These are phyloP conservation scores for Parietaria judaica DNA, from an alignment of 306 rosid species.

Conservation along the genomic window DNA sequence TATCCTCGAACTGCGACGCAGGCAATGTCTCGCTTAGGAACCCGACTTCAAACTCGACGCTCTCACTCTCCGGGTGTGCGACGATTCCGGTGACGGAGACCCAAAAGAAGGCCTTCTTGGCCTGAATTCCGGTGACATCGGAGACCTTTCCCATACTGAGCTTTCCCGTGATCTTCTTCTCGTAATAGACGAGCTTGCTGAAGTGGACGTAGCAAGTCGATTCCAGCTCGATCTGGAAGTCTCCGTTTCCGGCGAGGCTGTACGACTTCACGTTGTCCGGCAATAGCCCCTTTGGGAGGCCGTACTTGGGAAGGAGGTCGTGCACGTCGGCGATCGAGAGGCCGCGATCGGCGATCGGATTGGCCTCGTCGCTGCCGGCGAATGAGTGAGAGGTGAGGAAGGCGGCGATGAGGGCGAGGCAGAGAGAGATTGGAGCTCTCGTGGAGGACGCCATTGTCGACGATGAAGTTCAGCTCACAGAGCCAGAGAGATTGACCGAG, in stretches of 20 bases:
- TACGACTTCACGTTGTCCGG: conserved; percentile 58
- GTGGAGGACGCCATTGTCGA: neutral
- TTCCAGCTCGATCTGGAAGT: conserved; percentile 40
- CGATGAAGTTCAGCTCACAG: too few relatives aligned
- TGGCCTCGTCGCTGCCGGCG: neutral
- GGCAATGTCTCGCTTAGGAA: conserved; percentile 50
- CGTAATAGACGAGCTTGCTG: conserved; percentile 42
- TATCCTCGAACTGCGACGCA: conserved; percentile 29
- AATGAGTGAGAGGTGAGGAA: neutral
- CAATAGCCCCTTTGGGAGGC: conserved; percentile 66
- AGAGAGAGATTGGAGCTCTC: neutral
- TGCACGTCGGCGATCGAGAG: conserved; percentile 31
- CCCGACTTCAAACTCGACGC: conserved; percentile 50
- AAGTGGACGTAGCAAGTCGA: conserved; percentile 50
- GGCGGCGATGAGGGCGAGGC: neutral
- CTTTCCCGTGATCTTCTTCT: conserved; percentile 37
- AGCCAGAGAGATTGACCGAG: too few relatives aligned
- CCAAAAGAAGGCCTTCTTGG: conserved; percentile 54
- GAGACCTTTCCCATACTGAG: conserved; percentile 40
- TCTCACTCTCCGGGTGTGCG: conserved; percentile 16
- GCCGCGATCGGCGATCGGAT: neutral
- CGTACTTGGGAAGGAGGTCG: conserved; percentile 54
- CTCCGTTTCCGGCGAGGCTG: conserved; percentile 45
- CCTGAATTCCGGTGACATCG: conserved; percentile 60
- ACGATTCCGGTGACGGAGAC: conserved; percentile 50